A percentile compares a stretch with the other conserved stretches of the same genome.
Conservation (phyloP, 176 grass and related monocot species). For the Oryza longistaminata region DNA sequence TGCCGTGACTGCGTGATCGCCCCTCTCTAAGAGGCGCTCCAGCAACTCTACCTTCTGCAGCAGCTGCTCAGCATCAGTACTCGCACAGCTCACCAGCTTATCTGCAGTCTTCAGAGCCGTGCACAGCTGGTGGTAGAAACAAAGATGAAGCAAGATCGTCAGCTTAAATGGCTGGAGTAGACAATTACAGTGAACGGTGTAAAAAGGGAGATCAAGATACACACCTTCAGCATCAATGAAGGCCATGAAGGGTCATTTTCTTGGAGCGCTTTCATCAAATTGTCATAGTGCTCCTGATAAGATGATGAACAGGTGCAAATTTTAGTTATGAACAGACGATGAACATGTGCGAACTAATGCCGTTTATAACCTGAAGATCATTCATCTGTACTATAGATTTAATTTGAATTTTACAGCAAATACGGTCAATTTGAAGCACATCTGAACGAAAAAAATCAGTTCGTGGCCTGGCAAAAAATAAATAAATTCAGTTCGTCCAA, state of each 20-base stretch:
- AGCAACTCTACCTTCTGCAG: slow-evolving; percentile 37
- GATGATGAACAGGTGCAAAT: not conserved
- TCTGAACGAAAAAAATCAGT: not conserved
- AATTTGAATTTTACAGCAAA: not conserved
- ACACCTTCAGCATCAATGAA: slow-evolving; percentile 47
- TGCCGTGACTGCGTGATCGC: not conserved
- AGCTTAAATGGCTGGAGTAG: not conserved
- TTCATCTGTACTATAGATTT: not conserved
- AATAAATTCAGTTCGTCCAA: not conserved
- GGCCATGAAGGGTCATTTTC: slow-evolving; percentile 57
- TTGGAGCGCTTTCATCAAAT: slow-evolving; percentile 44
- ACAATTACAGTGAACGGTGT: not conserved
- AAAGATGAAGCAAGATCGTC: not conserved
- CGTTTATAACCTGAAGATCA: not conserved
- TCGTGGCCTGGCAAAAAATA: too few species aligned
- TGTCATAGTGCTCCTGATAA: slow-evolving; percentile 47
- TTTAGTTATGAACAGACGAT: not conserved
- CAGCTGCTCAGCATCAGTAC: slow-evolving; percentile 22
- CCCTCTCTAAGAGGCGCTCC: slow-evolving; percentile 32
- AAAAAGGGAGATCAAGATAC: not conserved
- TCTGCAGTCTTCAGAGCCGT: slow-evolving; percentile 40
- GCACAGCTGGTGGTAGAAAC: slow-evolving; percentile 24
- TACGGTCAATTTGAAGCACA: not conserved
- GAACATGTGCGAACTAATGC: not conserved
- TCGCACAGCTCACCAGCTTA: slow-evolving; percentile 32